phyloP scores from a whole-genome alignment of 2,329 filamentous ascomycete species.

The Myriosclerotinia duriaeana region DNA sequence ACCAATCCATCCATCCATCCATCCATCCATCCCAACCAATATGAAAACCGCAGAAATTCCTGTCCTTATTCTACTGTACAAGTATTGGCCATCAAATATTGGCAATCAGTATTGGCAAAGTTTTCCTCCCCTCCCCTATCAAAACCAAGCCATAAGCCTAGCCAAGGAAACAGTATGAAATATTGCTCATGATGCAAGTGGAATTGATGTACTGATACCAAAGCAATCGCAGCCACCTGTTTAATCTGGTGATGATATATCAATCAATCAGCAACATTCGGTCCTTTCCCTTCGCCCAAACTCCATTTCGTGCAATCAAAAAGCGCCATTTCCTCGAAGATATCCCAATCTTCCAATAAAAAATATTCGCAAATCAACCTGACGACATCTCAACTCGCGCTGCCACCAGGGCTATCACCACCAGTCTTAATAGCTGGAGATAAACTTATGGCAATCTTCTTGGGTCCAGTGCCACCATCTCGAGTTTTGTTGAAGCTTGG shows the following conservation, averaged over 20 bases:
- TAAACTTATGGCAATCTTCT: conserved; percentile 59
- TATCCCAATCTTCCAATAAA: conserved; percentile 7
- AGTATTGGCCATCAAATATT: too few species aligned
- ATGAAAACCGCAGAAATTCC: conserved; percentile 1
- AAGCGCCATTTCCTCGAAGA: conserved; percentile 18
- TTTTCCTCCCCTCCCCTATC: conserved; percentile 2
- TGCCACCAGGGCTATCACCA: conserved; percentile 33
- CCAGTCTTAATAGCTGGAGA: conserved; percentile 45
- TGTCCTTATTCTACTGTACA: conserved; percentile 17
- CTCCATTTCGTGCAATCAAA: conserved; percentile 19
- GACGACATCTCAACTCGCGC: conserved; percentile 10
- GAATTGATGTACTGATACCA: background rate
- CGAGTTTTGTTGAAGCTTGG: conserved; percentile 47
- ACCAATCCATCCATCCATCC: too few species aligned
- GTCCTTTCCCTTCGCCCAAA: conserved; percentile 18
- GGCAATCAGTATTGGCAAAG: conserved; percentile 7
- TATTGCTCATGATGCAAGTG: conserved; percentile 4
- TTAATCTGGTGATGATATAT: conserved; percentile 1
- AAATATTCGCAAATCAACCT: conserved; percentile 7
- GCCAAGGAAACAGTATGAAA: conserved; percentile 14
- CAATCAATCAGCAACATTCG: conserved; percentile 13
- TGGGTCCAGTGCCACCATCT: conserved; percentile 44
- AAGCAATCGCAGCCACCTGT: conserved; percentile 6
- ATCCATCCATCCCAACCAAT: background rate
- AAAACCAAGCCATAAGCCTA: conserved; percentile 10